These are phyloP conservation scores for Globisporangium recalcitrans DNA, from an alignment of 352 stramenopile genomes.

Conservation along the genomic window DNA sequence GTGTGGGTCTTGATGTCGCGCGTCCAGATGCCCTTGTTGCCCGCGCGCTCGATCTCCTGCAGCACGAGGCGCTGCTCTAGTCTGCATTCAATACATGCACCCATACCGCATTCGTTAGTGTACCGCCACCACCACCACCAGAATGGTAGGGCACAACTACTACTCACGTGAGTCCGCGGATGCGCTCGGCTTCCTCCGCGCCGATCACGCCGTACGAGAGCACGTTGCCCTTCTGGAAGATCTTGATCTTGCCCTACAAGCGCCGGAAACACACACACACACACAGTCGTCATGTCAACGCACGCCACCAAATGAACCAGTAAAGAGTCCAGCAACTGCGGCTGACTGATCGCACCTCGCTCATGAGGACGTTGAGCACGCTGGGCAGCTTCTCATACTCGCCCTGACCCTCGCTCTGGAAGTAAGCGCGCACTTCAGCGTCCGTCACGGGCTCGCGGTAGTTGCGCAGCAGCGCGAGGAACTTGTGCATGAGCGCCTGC, in stretches of 20 bases:
- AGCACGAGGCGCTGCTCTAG: slow-evolving; percentile 83
- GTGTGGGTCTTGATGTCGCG: slow-evolving; percentile 97
- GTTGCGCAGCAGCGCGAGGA: slow-evolving; percentile 74
- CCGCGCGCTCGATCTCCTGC: slow-evolving; percentile 94
- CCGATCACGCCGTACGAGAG: slow-evolving; percentile 80
- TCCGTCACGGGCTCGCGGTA: slow-evolving; percentile 78
- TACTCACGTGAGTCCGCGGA: slow-evolving; percentile 78
- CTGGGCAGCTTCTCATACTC: slow-evolving; percentile 81
- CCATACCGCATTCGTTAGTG: neutral
- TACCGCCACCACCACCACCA: neutral
- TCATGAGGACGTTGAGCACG: slow-evolving; percentile 82
- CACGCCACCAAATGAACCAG: too few relatives aligned
- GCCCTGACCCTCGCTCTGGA: slow-evolving; percentile 48
- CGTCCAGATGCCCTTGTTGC: slow-evolving; percentile 98
- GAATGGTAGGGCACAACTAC: neutral
- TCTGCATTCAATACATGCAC: slow-evolving; percentile 19
- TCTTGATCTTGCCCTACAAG: slow-evolving; percentile 75
- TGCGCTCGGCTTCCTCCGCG: slow-evolving; percentile 79
- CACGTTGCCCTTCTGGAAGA: slow-evolving; percentile 84
- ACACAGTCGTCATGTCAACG: neutral
- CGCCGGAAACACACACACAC: neutral
- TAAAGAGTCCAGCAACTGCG: neutral
- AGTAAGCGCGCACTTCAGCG: slow-evolving; percentile 75
- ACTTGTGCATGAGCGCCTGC: slow-evolving; percentile 49
- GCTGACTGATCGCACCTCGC: slow-evolving; percentile 47